phyloP scores from a whole-genome alignment of 306 rosid species.

The Medicago arabica region DNA sequence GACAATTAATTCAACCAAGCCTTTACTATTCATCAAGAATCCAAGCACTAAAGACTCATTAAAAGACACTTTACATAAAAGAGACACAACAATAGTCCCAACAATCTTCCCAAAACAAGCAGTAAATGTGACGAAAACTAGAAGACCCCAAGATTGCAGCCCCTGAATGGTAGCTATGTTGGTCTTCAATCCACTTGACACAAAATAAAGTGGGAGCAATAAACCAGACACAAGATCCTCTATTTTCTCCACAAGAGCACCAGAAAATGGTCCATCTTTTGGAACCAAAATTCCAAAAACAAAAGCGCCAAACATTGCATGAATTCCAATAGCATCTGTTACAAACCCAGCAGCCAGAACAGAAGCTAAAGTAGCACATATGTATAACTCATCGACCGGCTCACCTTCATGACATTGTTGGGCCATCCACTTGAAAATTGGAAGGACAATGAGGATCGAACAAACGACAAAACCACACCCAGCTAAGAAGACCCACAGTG shows the following conservation, averaged over 20 bases:
- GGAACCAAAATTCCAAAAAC: slow-evolving; percentile 77
- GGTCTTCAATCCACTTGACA: slow-evolving; percentile 91
- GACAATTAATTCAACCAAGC: slow-evolving; percentile 88
- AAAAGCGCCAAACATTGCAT: slow-evolving; percentile 92
- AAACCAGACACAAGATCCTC: slow-evolving; percentile 93
- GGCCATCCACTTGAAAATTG: slow-evolving; percentile 68
- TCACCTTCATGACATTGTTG: slow-evolving; percentile 74
- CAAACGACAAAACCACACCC: slow-evolving; percentile 66
- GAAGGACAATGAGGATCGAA: slow-evolving; percentile 54
- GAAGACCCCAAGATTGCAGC: slow-evolving; percentile 81
- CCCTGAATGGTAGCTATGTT: slow-evolving; percentile 77
- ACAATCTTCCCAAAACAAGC: slow-evolving; percentile 87
- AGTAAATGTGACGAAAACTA: slow-evolving; percentile 64
- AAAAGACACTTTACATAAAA: slow-evolving; percentile 57
- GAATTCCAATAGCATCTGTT: slow-evolving; percentile 87
- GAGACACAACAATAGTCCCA: slow-evolving; percentile 68
- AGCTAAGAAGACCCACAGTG: slow-evolving; percentile 78
- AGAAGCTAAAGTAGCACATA: slow-evolving; percentile 68
- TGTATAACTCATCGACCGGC: slow-evolving; percentile 64
- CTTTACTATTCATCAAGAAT: slow-evolving; percentile 86
- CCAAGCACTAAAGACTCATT: slow-evolving; percentile 78
- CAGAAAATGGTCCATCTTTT: slow-evolving; percentile 72
- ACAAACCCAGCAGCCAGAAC: slow-evolving; percentile 81
- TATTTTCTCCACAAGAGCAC: slow-evolving; percentile 76
- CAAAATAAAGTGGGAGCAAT: slow-evolving; percentile 82